phyloP scores from a whole-genome alignment of 129 eudicot species.

The Smallanthus sonchifolius region DNA sequence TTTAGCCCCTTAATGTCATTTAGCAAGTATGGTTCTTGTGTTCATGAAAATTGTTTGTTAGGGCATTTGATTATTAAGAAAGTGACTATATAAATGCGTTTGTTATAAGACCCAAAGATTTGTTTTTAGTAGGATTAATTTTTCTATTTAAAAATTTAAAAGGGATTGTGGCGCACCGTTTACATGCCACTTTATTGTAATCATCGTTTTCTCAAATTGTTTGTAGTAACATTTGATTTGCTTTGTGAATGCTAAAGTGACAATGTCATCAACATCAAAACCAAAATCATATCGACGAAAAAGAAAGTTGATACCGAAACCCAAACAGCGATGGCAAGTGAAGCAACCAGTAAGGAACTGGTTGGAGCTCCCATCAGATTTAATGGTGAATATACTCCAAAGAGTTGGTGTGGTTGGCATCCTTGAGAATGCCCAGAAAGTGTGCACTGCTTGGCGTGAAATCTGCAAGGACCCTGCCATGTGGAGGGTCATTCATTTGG shows the following conservation, averaged over 20 bases:
- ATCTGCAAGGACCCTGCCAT: background rate
- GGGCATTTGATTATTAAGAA: no score
- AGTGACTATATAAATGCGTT: no score
- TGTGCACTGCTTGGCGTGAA: conserved; percentile 2
- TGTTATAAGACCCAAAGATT: no score
- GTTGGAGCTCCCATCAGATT: conserved; percentile 1
- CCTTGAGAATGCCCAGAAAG: background rate
- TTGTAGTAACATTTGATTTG: background rate
- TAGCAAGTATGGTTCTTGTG: no score
- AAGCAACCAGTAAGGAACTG: background rate
- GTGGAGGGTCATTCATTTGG: background rate
- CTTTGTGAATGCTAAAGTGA: background rate
- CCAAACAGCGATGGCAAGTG: background rate
- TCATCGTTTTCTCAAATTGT: no score
- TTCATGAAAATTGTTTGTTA: no score
- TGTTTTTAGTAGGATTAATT: no score
- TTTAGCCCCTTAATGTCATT: no score
- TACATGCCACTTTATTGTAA: no score
- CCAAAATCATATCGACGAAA: background rate
- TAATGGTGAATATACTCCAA: background rate
- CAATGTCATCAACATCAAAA: background rate
- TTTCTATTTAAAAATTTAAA: no score
- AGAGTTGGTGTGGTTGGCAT: background rate
- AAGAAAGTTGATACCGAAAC: background rate
- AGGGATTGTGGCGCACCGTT: no score